These are phyloP conservation scores for Botrytis tulipae DNA, from an alignment of 2,329 filamentous ascomycete species.

Conservation along the genomic window DNA sequence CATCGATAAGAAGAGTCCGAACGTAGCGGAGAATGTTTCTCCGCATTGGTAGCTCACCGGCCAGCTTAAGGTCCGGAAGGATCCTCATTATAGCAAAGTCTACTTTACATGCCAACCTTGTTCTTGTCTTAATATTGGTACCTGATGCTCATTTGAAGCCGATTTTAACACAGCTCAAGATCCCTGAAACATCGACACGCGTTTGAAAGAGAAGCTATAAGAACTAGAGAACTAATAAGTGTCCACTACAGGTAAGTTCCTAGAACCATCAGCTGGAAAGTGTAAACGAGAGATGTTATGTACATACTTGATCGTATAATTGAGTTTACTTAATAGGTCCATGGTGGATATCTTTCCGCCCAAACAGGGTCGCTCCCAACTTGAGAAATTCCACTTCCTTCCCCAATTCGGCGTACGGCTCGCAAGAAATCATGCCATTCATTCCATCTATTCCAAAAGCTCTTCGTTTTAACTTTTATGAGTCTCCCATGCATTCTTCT, in stretches of 20 bases:
- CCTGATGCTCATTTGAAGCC: background rate
- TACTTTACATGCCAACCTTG: background rate
- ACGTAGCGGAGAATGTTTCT: background rate
- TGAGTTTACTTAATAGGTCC: background rate
- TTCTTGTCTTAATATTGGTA: background rate
- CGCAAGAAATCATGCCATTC: background rate
- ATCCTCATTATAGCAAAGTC: conserved; percentile 4
- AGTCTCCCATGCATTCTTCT: background rate
- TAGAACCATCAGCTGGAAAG: background rate
- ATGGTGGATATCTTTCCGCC: background rate
- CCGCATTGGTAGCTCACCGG: conserved; percentile 5
- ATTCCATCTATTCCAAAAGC: background rate
- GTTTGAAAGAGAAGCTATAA: background rate
- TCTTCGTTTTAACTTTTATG: background rate
- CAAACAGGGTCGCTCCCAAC: background rate
- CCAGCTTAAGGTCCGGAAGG: background rate
- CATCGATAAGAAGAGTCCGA: background rate
- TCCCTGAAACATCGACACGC: background rate
- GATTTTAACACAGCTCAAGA: background rate
- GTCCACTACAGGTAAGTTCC: background rate
- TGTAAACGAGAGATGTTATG: background rate
- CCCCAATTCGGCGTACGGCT: background rate
- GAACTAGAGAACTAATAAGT: background rate
- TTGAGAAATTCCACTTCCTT: background rate
- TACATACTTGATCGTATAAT: background rate